phyloP scores from a whole-genome alignment of 2,329 filamentous ascomycete species.

The Fusarium sp. region DNA sequence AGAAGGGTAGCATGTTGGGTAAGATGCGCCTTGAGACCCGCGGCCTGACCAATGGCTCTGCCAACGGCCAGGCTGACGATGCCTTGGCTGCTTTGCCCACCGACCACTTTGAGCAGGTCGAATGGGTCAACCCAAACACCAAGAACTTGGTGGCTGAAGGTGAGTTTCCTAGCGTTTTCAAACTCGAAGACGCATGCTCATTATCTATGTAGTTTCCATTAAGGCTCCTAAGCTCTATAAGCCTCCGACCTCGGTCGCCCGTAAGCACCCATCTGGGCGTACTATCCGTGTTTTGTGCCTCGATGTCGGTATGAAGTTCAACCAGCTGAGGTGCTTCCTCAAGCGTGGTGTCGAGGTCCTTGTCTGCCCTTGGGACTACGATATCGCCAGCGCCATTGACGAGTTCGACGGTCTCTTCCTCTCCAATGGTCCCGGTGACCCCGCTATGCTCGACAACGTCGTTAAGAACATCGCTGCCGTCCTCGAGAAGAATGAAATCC shows the following conservation, averaged over 20 bases:
- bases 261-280: constrained; percentile 89
- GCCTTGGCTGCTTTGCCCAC: constrained; percentile 40
- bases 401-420: constrained; percentile 97
- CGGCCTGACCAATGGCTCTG: constrained; percentile 54
- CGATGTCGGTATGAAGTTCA: constrained; percentile 98
- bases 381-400: constrained; percentile 81
- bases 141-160: constrained; percentile 95
- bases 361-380: constrained; percentile 95
- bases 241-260: constrained; percentile 73
- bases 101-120: constrained; percentile 76
- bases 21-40: constrained; percentile 79
- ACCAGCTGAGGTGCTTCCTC: constrained; percentile 93
- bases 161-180: constrained; percentile 60
- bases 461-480: constrained; percentile 81
- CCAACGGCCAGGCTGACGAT: constrained; percentile 45
- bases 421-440: constrained; percentile 97
- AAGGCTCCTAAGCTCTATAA: constrained; percentile 86
- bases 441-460: constrained; percentile 82
- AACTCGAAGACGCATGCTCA: constrained; percentile 50
- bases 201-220: constrained; percentile 77
- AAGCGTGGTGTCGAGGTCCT: constrained; percentile 91
- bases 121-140: constrained; percentile 92
- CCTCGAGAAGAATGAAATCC: constrained; percentile 80
- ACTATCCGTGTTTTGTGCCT: constrained; percentile 88
- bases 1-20: constrained; percentile 96